These are phyloP conservation scores for Leishmania martiniquensis DNA, from an alignment of 208 protist species.

Conservation along the genomic window DNA sequence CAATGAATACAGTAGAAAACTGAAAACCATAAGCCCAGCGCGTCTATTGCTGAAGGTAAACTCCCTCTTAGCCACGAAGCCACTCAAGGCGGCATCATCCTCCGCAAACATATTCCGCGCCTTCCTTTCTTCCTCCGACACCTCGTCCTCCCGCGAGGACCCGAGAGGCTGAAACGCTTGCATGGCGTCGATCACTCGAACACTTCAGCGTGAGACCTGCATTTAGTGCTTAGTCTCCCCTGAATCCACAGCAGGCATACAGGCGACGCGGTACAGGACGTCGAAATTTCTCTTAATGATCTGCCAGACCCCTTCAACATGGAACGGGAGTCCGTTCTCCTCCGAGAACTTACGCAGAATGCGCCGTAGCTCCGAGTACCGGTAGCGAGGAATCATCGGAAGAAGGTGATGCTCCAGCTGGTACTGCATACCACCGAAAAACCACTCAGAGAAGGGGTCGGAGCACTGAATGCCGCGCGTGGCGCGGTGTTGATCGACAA, in stretches of 20 bases:
- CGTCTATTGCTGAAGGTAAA: not conserved
- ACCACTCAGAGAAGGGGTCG: conserved; percentile 79
- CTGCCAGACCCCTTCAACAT: conserved; percentile 60
- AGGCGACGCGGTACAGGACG: conserved; percentile 46
- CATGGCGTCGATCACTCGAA: not conserved
- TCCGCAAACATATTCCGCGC: no score
- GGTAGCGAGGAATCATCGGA: conserved; percentile 69
- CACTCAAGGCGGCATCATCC: no score
- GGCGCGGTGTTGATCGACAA: conserved; percentile 77
- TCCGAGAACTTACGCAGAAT: conserved; percentile 78
- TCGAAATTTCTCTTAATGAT: conserved; percentile 79
- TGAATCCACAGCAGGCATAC: conserved; percentile 22
- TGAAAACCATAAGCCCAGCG: not conserved
- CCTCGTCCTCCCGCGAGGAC: not conserved
- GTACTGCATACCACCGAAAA: conserved; percentile 89
- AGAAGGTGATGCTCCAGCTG: conserved; percentile 89
- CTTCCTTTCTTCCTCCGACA: not conserved
- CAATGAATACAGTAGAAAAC: not conserved
- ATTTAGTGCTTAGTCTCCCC: conserved; percentile 15
- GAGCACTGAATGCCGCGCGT: conserved; percentile 74
- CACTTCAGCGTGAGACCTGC: not conserved
- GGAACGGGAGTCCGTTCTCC: conserved; percentile 73
- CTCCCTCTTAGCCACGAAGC: no score
- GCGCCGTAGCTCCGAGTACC: conserved; percentile 61
- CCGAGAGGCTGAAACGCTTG: not conserved